Evolutionary conservation across 139 green algal species (phyloP), one percentile per base, ranked within the genome.

Genomic region (Micromonas commoda): DNA sequence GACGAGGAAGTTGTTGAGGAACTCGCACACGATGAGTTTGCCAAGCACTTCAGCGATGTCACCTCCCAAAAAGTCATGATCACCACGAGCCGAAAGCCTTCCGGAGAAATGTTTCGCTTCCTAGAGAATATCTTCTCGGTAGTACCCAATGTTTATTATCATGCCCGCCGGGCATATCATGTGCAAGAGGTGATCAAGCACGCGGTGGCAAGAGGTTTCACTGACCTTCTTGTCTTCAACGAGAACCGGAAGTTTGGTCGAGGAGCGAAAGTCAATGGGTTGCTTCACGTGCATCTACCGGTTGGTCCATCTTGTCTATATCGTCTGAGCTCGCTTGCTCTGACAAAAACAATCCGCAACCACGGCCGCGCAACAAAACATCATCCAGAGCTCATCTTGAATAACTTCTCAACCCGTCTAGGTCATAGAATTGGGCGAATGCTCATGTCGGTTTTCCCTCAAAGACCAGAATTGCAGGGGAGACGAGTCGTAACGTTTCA

Each of bases 401-500:
- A 97, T 77, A 93, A 96, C 84, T 98, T 98, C 79, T 86, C 82
- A 81, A 97, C 93, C 13, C 82, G 88, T 34, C 84, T 98, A 75
- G 93, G 93, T 0, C 87, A 89, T 45, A 85, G 93, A 0, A 71
- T 98, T 19, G 91, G 91, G 5, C 87, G 93, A 74, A 71, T 78
- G 72, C 69, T 78, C 24, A 52, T 34, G 20, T 70, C 52, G 24
- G 20, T 78, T 9, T 78, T 78, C 32, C 57, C 72, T 39, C 72
- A 78, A 52, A 78, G 33, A 69, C 72, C 53, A 39, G 85, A 89
- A 38, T 99, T 98, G 79, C 82, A 86, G 29, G 94, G 92, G 16
- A 84, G 95, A 19, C 85, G 92, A 20, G 93, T 90, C 19, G 94
- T 95, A 45, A 99, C 95, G 1, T 97, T 99, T 80, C 95, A 99